Evolutionary conservation across 495 filamentous ascomycete genomes (phyloP).

Genomic region (Penicillium salamii): DNA sequence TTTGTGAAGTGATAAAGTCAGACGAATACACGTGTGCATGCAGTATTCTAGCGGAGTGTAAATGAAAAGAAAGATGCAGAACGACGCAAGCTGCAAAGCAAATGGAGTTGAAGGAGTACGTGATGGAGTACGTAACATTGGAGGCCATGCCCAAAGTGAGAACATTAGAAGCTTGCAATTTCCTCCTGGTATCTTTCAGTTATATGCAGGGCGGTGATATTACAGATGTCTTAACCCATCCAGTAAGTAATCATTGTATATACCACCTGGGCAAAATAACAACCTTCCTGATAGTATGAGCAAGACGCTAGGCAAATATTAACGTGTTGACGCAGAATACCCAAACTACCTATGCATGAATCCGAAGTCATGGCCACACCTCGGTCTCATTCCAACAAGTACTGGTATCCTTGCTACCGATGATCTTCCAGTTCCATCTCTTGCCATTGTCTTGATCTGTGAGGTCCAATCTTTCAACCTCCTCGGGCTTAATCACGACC

Average conservation of each 20-base stretch:
- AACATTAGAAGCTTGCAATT: too few relatives aligned
- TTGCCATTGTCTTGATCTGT: slow-evolving; percentile 59
- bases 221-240: too few relatives aligned
- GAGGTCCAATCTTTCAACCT: slow-evolving; percentile 76
- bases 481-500: slow-evolving; percentile 74
- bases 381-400: slow-evolving; percentile 68
- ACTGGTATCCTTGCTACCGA: slow-evolving; percentile 24
- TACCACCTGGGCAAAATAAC: too few relatives aligned
- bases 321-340: neutral
- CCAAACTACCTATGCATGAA: neutral
- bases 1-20: neutral
- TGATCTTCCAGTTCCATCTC: slow-evolving; percentile 65
- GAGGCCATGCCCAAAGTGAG: too few relatives aligned
- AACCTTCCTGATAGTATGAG: too few relatives aligned
- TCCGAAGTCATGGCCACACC: slow-evolving; percentile 66
- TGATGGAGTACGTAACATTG: too few relatives aligned
- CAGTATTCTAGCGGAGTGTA: neutral
- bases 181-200: too few relatives aligned
- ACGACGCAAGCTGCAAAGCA: too few relatives aligned
- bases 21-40: neutral
- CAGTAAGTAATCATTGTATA: too few relatives aligned
- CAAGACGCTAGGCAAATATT: neutral
- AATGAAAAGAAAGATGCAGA: too few relatives aligned
- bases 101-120: too few relatives aligned
- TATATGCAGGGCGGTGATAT: too few relatives aligned